A percentile compares a stretch with the other conserved stretches of the same genome.
phyloP scores from a whole-genome alignment of 306 rosid species.

The Rosa chinensis region DNA sequence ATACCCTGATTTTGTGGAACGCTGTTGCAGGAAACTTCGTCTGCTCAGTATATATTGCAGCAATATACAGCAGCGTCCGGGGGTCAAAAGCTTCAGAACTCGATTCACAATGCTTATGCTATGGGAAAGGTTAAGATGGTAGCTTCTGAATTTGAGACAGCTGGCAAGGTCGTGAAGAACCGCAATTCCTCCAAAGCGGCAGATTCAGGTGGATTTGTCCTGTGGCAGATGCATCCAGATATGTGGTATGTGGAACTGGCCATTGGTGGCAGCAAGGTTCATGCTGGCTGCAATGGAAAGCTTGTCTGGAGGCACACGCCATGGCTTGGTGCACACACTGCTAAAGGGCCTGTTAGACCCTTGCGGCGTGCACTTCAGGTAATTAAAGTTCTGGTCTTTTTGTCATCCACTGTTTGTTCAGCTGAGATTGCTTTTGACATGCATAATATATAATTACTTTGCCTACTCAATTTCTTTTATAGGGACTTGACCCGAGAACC shows the following conservation, averaged over 20 bases:
- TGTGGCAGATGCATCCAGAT: constrained; percentile 99
- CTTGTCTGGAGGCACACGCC: constrained; percentile 99
- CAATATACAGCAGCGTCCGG: constrained; percentile 96
- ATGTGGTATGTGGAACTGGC: constrained; percentile 99
- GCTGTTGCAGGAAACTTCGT: constrained; percentile 78
- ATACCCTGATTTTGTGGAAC: constrained; percentile 13
- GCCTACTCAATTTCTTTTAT: constrained; percentile 13
- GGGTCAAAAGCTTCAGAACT: constrained; percentile 85
- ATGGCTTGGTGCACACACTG: constrained; percentile 98
- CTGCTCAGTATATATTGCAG: constrained; percentile 97
- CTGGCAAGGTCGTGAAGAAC: constrained; percentile 69
- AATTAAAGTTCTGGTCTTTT: constrained; percentile 2
- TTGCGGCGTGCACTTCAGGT: constrained; percentile 96
- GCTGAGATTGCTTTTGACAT: neutral
- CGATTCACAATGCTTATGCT: constrained; percentile 83
- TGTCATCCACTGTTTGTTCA: neutral
- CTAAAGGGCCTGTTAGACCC: constrained; percentile 97
- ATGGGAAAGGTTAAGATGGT: constrained; percentile 98
- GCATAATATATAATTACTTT: neutral
- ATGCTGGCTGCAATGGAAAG: constrained; percentile 95
- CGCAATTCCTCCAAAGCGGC: constrained; percentile 79
- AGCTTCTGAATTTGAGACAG: constrained; percentile 93
- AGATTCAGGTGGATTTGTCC: constrained; percentile 89
- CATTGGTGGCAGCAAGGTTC: constrained; percentile 97
- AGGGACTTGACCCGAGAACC: constrained; percentile 98